A percentile compares a stretch with the other conserved stretches of the same genome.
Evolutionary conservation across 345 rosid species (phyloP).

Genomic region (Rhodomyrtus tomentosa): DNA sequence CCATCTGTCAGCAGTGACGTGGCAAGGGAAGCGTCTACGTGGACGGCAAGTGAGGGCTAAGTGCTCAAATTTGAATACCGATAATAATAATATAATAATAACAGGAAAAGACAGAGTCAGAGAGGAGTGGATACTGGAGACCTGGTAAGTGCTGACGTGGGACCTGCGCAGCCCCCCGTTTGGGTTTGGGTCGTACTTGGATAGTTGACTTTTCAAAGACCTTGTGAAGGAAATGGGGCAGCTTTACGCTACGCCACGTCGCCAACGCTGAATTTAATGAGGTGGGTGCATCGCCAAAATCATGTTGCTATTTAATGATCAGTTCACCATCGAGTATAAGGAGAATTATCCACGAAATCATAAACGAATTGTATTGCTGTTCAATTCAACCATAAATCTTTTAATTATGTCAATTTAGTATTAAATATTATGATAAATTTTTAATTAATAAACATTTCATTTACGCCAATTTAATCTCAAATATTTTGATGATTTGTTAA

Average conservation of each 20-base stretch:
- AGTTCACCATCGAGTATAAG: too few relatives aligned
- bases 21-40: not conserved
- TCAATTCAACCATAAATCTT: not conserved
- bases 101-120: too few relatives aligned
- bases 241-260: too few relatives aligned
- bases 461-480: not conserved
- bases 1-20: not conserved
- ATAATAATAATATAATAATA: not conserved
- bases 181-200: not conserved
- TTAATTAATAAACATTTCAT: not conserved
- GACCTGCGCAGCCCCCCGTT: not conserved
- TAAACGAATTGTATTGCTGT: too few relatives aligned
- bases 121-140: not conserved
- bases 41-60: not conserved
- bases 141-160: not conserved
- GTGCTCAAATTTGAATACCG: not conserved
- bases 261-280: not conserved
- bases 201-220: not conserved
- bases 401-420: rapidly evolving
- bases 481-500: too few relatives aligned
- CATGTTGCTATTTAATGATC: too few relatives aligned
- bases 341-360: too few relatives aligned
- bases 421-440: not conserved
- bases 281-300: too few relatives aligned
- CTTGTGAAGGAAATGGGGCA: not conserved